Base-by-base conservation (phyloP, 148 eudicot species). In the Chenopodium album region DNA sequence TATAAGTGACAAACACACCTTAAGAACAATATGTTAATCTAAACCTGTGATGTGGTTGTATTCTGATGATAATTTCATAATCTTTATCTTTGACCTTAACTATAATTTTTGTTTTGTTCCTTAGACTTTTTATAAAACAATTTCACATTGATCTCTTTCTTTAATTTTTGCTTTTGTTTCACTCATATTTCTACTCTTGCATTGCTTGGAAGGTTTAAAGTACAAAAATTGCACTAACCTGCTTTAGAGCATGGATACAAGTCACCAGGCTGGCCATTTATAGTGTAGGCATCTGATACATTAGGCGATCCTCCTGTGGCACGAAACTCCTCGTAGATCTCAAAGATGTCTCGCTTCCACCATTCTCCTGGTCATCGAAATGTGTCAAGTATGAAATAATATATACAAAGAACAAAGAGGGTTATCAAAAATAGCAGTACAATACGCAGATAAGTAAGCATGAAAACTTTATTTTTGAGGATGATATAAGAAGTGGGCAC, bases 181-280 rank as follows among this genome's bases (percentile, higher is more conserved):
- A 22, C 26, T 62, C 66, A 62, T 20, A 20, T 22, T 62, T 62
- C 7, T 62, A 62, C 26, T 62, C 9, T 62, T 62, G 23, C 66
- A 20, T 20, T 62, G 28, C 66, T 20, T n/a, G 9, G 1, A 5
- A 20, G 66, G 1, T 62, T n/a, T 0, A 56, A 56, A 17, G 19
- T 56, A 60, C 17, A 1, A 79, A 70, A 52, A 56, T 37, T 71
- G 59, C 62, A 69, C 79, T 46, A 76, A 90, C 94, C 94, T 88
- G 79, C 8, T 28, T 0, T 73, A 14, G 94, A 91, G 84, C 94
- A 91, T 44, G 84, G 82, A 77, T 90, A 90, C 44, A 87, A 79
- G 75, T 86, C 89, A 59, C 94, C 94, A 7, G 94, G 94, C 60
- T 90, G 94, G 9, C 94, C 94, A 80, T 91, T 91, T 4, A 91